phyloP scores from a whole-genome alignment of 257 asterid species.

The Primulina huaijiensis region DNA sequence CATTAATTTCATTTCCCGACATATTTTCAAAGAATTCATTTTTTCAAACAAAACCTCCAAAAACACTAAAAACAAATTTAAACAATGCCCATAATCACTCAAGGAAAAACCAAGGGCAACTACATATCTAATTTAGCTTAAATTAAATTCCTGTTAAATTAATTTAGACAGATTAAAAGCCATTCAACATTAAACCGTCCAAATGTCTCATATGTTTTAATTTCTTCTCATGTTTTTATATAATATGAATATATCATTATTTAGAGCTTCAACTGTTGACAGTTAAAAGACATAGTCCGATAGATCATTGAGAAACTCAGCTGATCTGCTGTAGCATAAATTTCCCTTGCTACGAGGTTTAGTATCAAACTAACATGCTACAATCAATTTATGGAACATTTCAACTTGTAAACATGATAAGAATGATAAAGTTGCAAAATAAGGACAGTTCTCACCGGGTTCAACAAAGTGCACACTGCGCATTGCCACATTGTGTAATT shows the following conservation, averaged over 20 bases:
- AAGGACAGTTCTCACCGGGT: conserved; percentile 42
- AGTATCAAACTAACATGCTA: neutral
- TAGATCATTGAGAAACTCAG: conserved; percentile 4
- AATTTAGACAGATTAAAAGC: neutral
- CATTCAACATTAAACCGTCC: neutral
- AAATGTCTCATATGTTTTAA: neutral
- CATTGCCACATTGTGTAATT: conserved; percentile 60
- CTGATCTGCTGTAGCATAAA: neutral
- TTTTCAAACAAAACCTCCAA: neutral
- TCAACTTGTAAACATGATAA: neutral
- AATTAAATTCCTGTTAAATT: neutral
- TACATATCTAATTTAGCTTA: neutral
- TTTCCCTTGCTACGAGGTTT: neutral
- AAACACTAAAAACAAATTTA: neutral
- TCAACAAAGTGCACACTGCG: conserved; percentile 72
- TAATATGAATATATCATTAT: conserved; percentile 9
- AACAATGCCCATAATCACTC: neutral
- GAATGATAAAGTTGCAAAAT: conserved; percentile 11
- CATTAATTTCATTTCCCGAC: neutral
- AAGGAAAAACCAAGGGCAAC: neutral
- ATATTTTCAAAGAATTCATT: no score
- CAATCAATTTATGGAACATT: conserved; percentile 10
- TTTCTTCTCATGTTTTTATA: neutral
- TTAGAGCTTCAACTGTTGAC: neutral
- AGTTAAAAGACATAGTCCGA: neutral